A percentile compares a stretch with the other conserved stretches of the same genome.
Conservation (phyloP, 192 early-diverging fungal genomes). For the Thamnidium elegans region DNA sequence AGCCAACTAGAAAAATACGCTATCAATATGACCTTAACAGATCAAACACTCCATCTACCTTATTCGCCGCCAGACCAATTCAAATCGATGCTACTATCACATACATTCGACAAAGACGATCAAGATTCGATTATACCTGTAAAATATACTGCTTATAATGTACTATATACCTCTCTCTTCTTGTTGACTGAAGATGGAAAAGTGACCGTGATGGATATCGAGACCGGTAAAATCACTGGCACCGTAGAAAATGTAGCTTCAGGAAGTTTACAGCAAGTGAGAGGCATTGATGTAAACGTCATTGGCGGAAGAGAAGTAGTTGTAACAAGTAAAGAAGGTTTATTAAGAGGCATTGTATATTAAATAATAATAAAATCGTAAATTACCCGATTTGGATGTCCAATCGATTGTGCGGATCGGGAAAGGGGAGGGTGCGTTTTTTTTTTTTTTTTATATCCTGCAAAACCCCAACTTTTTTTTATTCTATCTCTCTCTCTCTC, state of each 20-base stretch:
- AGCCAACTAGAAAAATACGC: slow-evolving; percentile 6
- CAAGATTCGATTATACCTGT: slow-evolving; percentile 18
- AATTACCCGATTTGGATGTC: too few species aligned
- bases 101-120: slow-evolving; percentile 11
- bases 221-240: slow-evolving; percentile 30
- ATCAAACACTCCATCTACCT: neutral
- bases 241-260: slow-evolving; percentile 23
- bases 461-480: too few species aligned
- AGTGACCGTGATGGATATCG: slow-evolving; percentile 33
- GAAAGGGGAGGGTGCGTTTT: too few species aligned
- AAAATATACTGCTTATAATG: slow-evolving; percentile 39
- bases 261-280: slow-evolving; percentile 1
- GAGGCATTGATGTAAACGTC: slow-evolving; percentile 37
- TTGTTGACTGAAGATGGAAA: slow-evolving; percentile 35
- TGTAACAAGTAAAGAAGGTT: slow-evolving; percentile 31
- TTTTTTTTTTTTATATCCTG: too few species aligned
- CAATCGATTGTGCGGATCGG: too few species aligned
- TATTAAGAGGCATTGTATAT: slow-evolving; percentile 30
- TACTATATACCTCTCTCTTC: slow-evolving; percentile 29
- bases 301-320: slow-evolving; percentile 33
- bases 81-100: slow-evolving; percentile 7
- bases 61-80: slow-evolving; percentile 9
- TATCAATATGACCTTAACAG: slow-evolving; percentile 14
- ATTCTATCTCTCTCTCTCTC: too few species aligned
- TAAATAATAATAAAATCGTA: neutral